phyloP scores from a whole-genome alignment of 495 filamentous ascomycete species.

The Podospora pseudopauciseta region DNA sequence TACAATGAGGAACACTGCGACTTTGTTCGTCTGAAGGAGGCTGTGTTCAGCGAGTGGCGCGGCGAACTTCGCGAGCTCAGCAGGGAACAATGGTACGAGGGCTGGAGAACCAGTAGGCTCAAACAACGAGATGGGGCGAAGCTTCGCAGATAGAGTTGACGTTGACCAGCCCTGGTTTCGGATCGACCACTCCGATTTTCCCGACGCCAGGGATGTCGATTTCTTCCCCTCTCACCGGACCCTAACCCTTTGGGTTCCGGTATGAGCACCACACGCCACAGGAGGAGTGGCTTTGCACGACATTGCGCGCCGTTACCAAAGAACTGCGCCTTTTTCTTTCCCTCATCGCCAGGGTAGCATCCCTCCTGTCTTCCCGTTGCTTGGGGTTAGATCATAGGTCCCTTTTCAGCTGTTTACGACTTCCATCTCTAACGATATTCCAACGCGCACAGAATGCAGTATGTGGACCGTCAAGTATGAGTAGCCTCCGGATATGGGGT shows the following conservation, averaged over 20 bases:
- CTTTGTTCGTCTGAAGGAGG: slow-evolving; percentile 83
- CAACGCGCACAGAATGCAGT: neutral
- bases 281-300: neutral
- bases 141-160: slow-evolving; percentile 21
- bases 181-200: neutral
- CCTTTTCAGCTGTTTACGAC: neutral
- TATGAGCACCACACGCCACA: neutral
- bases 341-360: neutral
- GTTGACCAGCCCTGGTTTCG: neutral
- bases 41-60: slow-evolving; percentile 91
- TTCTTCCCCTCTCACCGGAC: neutral
- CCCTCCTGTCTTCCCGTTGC: neutral
- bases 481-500: neutral
- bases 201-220: neutral
- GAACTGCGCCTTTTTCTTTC: neutral
- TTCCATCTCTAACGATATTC: neutral
- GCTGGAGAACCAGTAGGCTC: slow-evolving; percentile 75
- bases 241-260: neutral
- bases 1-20: slow-evolving; percentile 90
- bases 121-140: slow-evolving; percentile 42
- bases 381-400: neutral
- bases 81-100: slow-evolving; percentile 91
- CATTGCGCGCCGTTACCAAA: neutral
- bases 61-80: slow-evolving; percentile 87
- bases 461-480: neutral